Conservation (phyloP, 2,329 filamentous ascomycete genomes). For the Ophiostoma sp. region DNA sequence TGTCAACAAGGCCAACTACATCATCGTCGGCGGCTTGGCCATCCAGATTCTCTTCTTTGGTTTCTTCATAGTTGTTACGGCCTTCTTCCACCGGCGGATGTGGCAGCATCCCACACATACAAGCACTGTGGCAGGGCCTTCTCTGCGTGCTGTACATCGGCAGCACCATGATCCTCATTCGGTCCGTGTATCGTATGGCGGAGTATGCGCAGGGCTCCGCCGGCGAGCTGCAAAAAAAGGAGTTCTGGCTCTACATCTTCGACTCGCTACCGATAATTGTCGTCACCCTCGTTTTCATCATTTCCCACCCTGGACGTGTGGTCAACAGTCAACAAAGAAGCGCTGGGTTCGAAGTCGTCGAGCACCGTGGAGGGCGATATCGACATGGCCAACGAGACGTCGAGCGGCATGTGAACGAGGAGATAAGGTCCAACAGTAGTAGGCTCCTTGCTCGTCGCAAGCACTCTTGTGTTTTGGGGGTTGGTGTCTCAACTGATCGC, state of each 20-base stretch:
- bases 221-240: constrained; percentile 35
- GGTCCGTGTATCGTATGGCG: constrained; percentile 42
- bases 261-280: constrained; percentile 36
- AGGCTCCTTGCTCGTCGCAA: no score
- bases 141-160: constrained; percentile 31
- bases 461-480: no score
- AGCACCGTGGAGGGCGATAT: background rate
- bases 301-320: constrained; percentile 22
- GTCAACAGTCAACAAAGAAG: constrained; percentile 13
- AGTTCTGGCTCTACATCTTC: constrained; percentile 38
- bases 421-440: no score
- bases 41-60: constrained; percentile 49
- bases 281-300: constrained; percentile 26
- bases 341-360: background rate
- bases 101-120: background rate
- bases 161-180: constrained; percentile 39
- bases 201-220: constrained; percentile 41
- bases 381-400: background rate
- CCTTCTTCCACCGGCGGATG: constrained; percentile 22
- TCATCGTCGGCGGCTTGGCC: constrained; percentile 48
- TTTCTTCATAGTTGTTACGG: constrained; percentile 39
- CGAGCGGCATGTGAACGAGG: background rate
- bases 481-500: no score
- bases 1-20: constrained; percentile 45
- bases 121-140: background rate